phyloP scores from a whole-genome alignment of 208 protist genomes.

The Trypanosoma cruzi region DNA sequence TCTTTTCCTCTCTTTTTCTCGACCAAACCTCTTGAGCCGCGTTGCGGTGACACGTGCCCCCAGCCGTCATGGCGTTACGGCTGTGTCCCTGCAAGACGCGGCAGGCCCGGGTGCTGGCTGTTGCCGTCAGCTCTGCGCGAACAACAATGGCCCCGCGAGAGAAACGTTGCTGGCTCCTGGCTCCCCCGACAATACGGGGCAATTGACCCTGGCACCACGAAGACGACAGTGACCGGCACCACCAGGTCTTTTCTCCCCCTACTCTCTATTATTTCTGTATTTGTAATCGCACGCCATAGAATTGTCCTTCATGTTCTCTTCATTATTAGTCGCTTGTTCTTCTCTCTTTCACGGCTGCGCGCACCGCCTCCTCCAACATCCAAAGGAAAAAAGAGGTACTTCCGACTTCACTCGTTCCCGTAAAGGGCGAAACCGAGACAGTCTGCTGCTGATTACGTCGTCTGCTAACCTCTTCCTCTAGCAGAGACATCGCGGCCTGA shows the following conservation, averaged over 20 bases:
- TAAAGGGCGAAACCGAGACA: neutral
- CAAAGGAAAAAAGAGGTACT: conserved; percentile 9
- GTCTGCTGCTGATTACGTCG: conserved; percentile 13
- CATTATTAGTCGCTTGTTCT: neutral
- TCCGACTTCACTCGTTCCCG: neutral
- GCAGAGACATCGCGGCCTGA: conserved; percentile 20
- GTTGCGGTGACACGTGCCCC: no score
- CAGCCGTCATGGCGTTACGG: no score
- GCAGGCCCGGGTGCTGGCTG: no score
- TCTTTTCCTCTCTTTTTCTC: no score
- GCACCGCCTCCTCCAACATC: conserved; percentile 5
- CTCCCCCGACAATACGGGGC: no score
- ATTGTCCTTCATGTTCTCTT: neutral
- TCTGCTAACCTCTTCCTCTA: conserved; percentile 17
- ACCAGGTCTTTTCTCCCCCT: neutral
- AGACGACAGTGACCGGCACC: no score
- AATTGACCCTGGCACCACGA: no score
- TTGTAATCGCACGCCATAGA: neutral
- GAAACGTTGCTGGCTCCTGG: no score
- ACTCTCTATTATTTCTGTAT: neutral
- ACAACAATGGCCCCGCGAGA: no score
- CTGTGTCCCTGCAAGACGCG: no score
- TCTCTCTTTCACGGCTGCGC: neutral
- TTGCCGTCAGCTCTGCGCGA: no score
- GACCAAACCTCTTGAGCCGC: no score